Percentiles rank a stretch among this genome's conserved stretches.
Conservation (phyloP, 352 stramenopile genomes). For the Pilasporangium apinafurcum region DNA sequence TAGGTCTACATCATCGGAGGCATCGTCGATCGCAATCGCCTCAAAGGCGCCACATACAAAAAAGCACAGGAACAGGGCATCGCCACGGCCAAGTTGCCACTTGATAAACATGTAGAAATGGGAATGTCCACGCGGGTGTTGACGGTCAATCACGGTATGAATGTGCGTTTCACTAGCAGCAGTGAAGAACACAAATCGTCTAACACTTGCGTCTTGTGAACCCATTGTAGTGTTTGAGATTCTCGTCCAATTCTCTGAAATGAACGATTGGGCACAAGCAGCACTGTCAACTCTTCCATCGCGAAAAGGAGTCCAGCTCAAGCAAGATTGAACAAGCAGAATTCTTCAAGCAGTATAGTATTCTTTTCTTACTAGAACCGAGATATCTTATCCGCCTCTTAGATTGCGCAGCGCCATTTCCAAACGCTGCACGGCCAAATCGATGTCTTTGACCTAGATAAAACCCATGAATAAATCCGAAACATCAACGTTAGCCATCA, state of each 20-base stretch:
- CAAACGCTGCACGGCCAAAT: conserved; percentile 71
- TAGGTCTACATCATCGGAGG: conserved; percentile 95
- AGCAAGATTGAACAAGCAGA: conserved; percentile 21
- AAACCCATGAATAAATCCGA: background rate
- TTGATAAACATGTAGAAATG: conserved; percentile 83
- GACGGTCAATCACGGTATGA: conserved; percentile 85
- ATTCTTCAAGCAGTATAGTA: conserved; percentile 3
- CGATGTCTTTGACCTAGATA: conserved; percentile 67
- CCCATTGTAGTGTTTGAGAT: conserved; percentile 72
- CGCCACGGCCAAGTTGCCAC: conserved; percentile 87
- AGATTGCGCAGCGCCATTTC: conserved; percentile 69
- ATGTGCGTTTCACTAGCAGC: background rate
- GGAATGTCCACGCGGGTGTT: conserved; percentile 65
- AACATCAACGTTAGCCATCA: too few species aligned
- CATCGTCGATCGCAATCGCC: conserved; percentile 96
- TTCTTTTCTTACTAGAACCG: background rate
- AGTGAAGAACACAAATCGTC: background rate
- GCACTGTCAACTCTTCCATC: conserved; percentile 58
- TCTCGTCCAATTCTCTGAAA: conserved; percentile 58
- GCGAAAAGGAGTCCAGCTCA: conserved; percentile 61
- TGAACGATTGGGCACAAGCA: conserved; percentile 71
- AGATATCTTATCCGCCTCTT: conserved; percentile 9
- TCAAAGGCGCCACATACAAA: conserved; percentile 91
- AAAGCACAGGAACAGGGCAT: conserved; percentile 89
- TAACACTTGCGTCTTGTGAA: background rate